phyloP scores from a whole-genome alignment of 305 asterid species.

The Solanum chacoense region DNA sequence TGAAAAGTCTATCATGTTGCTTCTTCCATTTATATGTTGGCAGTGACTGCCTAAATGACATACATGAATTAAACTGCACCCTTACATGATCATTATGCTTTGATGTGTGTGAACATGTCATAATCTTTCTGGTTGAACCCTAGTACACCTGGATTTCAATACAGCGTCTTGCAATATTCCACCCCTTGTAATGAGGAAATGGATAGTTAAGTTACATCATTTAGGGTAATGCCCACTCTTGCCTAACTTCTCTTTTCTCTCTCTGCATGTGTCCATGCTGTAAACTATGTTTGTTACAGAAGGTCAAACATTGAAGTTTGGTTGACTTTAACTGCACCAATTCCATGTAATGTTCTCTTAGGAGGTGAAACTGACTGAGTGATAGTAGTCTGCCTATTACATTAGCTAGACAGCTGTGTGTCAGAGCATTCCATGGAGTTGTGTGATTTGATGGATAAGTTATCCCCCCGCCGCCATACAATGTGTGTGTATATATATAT shows the following conservation, averaged over 20 bases:
- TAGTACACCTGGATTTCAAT: not conserved
- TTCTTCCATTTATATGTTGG: not conserved
- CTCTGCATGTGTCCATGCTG: not conserved
- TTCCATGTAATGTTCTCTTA: not conserved
- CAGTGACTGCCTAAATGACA: not conserved
- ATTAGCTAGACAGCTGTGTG: not conserved
- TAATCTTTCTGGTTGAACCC: not conserved
- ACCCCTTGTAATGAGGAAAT: not conserved
- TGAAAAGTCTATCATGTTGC: not conserved
- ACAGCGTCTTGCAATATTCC: not conserved
- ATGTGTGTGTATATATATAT: not conserved
- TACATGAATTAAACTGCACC: not conserved
- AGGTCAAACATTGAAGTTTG: not conserved
- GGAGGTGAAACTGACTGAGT: not conserved
- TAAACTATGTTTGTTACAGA: not conserved
- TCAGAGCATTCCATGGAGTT: not conserved
- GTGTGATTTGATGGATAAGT: not conserved
- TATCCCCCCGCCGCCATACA: not conserved
- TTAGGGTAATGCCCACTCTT: not conserved
- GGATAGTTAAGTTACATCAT: not conserved
- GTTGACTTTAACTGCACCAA: not conserved
- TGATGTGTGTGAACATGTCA: not conserved
- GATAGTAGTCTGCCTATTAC: not conserved
- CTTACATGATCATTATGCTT: not conserved
- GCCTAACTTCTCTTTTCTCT: not conserved